Percentiles rank a stretch among this genome's conserved stretches.
These are phyloP conservation scores for Rhizopus delemar DNA, from an alignment of 371 early-diverging fungal species.

Conservation along the genomic window DNA sequence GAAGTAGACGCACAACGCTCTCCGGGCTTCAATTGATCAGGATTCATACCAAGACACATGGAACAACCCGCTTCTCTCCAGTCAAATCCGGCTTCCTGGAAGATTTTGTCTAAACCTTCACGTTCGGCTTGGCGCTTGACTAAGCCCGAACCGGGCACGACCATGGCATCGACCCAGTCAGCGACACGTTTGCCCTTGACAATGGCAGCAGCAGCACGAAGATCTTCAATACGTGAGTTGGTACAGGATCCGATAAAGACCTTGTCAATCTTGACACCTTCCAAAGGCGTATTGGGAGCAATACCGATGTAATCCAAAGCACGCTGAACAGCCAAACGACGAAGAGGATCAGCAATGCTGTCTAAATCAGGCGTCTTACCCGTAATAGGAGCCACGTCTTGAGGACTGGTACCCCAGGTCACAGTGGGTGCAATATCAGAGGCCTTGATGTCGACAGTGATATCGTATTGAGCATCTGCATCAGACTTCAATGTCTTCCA, in stretches of 20 bases:
- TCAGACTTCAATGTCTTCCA: slow-evolving; percentile 66
- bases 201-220: slow-evolving; percentile 64
- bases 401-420: slow-evolving; percentile 76
- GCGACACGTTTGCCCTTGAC: slow-evolving; percentile 63
- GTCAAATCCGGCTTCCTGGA: slow-evolving; percentile 70
- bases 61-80: slow-evolving; percentile 77
- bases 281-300: slow-evolving; percentile 62
- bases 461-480: slow-evolving; percentile 62
- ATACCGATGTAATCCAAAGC: slow-evolving; percentile 68
- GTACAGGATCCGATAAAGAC: slow-evolving; percentile 76
- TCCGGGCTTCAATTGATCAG: slow-evolving; percentile 68
- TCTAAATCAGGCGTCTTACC: slow-evolving; percentile 62
- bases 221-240: slow-evolving; percentile 74
- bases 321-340: slow-evolving; percentile 56
- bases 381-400: slow-evolving; percentile 66
- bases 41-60: slow-evolving; percentile 78
- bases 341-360: slow-evolving; percentile 39
- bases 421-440: slow-evolving; percentile 64
- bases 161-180: slow-evolving; percentile 68
- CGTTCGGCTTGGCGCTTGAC: slow-evolving; percentile 71
- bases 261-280: slow-evolving; percentile 61
- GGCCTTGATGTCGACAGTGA: slow-evolving; percentile 59
- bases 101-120: slow-evolving; percentile 67
- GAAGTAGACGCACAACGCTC: slow-evolving; percentile 73
- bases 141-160: slow-evolving; percentile 72